Conservation (phyloP, 2,329 filamentous ascomycete genomes). For the Graphilbum ipis-grandicollis region DNA sequence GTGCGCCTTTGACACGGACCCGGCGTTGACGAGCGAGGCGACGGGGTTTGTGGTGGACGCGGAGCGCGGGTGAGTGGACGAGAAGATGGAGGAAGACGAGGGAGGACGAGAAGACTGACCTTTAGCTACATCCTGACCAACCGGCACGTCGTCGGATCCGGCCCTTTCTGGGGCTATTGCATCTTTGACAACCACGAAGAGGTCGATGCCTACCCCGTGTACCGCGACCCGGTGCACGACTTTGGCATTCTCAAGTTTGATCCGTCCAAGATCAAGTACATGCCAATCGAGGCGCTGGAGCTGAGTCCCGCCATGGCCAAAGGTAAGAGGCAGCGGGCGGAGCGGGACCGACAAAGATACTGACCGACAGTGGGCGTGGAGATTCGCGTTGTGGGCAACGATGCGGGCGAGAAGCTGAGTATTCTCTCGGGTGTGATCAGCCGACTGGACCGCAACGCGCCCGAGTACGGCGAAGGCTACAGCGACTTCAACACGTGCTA, state of each 20-base stretch:
- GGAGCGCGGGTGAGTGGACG: slow-evolving; percentile 59
- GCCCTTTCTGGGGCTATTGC: slow-evolving; percentile 94
- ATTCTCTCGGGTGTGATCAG: slow-evolving; percentile 96
- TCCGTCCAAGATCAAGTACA: slow-evolving; percentile 90
- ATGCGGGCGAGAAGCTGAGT: slow-evolving; percentile 95
- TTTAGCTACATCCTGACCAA: slow-evolving; percentile 64
- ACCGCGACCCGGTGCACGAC: slow-evolving; percentile 95
- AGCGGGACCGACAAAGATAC: background rate
- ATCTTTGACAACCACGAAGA: slow-evolving; percentile 98
- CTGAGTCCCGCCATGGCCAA: slow-evolving; percentile 74
- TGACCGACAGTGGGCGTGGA: slow-evolving; percentile 58
- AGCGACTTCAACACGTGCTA: slow-evolving; percentile 95
- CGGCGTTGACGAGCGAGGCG: slow-evolving; percentile 83
- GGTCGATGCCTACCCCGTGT: slow-evolving; percentile 90
- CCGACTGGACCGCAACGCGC: slow-evolving; percentile 86
- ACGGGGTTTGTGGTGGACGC: slow-evolving; percentile 97
- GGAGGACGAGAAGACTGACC: background rate
- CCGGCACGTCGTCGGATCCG: slow-evolving; percentile 83
- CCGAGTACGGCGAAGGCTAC: slow-evolving; percentile 94
- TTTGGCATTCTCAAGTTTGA: slow-evolving; percentile 96
- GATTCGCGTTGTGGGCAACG: slow-evolving; percentile 94
- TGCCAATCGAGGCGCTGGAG: slow-evolving; percentile 67
- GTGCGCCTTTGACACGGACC: slow-evolving; percentile 93
- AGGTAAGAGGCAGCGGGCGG: slow-evolving; percentile 19
- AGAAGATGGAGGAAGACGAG: too few relatives aligned